Evolutionary conservation across 2,329 filamentous ascomycete species (phyloP).

Genomic region (Phyllosticta citrichinensis): DNA sequence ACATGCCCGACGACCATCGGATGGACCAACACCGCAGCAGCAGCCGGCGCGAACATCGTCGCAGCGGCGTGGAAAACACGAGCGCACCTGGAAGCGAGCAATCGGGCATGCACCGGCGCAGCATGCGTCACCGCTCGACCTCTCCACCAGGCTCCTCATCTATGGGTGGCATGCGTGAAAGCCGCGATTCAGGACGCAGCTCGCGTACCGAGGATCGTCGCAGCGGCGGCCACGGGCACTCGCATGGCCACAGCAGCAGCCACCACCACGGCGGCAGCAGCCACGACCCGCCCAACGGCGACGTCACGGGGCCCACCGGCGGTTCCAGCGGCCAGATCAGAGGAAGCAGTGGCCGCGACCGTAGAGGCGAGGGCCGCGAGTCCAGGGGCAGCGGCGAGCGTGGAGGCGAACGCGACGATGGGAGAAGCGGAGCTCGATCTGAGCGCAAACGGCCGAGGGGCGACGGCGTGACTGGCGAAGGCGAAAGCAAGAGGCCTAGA

Average conservation of each 20-base stretch:
- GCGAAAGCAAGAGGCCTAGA: background rate
- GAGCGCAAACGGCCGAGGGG: conserved; percentile 2
- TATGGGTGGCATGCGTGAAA: background rate
- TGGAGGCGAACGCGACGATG: background rate
- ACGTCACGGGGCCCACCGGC: background rate
- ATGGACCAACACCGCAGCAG: conserved; percentile 1
- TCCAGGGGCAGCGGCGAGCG: background rate
- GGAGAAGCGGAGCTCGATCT: background rate
- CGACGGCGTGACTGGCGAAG: background rate
- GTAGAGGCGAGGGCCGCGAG: background rate
- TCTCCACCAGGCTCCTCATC: background rate
- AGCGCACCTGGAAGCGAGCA: background rate
- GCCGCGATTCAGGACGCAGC: background rate
- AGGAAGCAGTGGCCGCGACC: background rate
- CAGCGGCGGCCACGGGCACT: background rate
- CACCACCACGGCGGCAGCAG: background rate
- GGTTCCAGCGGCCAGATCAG: background rate
- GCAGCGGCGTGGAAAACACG: background rate
- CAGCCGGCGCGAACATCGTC: conserved; percentile 1
- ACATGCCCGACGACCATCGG: background rate
- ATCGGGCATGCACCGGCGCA: conserved; percentile 1
- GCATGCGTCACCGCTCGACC: conserved; percentile 2
- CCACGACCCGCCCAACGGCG: conserved; percentile 1
- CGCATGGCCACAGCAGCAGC: background rate
- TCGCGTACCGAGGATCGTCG: background rate